These are phyloP conservation scores for Alternaria conjuncta DNA, from an alignment of 2,329 filamentous ascomycete species.

Conservation along the genomic window DNA sequence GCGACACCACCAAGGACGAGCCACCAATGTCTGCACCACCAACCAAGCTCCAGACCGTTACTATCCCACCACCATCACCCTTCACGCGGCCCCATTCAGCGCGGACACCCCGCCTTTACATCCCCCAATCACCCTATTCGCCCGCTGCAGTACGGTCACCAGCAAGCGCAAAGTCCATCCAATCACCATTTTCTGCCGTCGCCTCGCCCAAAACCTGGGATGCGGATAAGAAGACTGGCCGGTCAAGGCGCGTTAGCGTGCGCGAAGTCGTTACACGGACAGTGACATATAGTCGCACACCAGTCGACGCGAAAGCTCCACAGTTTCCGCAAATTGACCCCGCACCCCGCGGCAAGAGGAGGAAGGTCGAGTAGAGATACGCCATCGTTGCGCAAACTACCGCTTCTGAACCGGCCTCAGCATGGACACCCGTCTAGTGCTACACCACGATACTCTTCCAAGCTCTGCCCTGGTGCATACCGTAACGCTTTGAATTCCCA, in stretches of 20 bases:
- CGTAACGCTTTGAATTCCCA: slow-evolving; percentile 22
- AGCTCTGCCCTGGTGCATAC: slow-evolving; percentile 28
- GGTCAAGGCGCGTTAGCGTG: slow-evolving; percentile 70
- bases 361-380: slow-evolving; percentile 66
- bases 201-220: slow-evolving; percentile 80
- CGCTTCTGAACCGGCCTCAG: slow-evolving; percentile 20
- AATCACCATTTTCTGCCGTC: slow-evolving; percentile 76
- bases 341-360: slow-evolving; percentile 89
- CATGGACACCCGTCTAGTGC: slow-evolving; percentile 31
- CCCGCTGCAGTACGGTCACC: slow-evolving; percentile 68
- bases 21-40: slow-evolving; percentile 54
- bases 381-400: slow-evolving; percentile 23
- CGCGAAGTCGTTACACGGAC: slow-evolving; percentile 93
- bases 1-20: slow-evolving; percentile 41
- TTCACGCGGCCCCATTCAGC: slow-evolving; percentile 69
- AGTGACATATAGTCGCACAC: slow-evolving; percentile 78
- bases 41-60: slow-evolving; percentile 59
- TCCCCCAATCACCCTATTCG: slow-evolving; percentile 79
- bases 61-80: slow-evolving; percentile 65
- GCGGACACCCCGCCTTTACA: slow-evolving; percentile 69
- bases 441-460: slow-evolving; percentile 21
- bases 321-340: slow-evolving; percentile 74
- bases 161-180: slow-evolving; percentile 60
- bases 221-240: slow-evolving; percentile 68
- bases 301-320: slow-evolving; percentile 46